phyloP scores from a whole-genome alignment of 2,329 filamentous ascomycete genomes.

The Escovopsis sp. region DNA sequence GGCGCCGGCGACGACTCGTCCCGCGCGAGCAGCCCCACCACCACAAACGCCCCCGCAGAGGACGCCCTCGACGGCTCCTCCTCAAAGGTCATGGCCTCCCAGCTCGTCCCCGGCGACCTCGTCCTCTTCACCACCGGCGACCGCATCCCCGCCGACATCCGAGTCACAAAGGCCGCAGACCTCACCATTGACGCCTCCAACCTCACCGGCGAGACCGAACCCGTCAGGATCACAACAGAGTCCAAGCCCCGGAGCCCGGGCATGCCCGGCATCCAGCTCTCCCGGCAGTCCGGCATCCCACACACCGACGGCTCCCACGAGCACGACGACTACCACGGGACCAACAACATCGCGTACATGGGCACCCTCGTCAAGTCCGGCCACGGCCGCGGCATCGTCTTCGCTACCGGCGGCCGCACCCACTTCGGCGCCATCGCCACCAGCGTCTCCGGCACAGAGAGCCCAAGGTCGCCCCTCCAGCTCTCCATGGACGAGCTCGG shows the following conservation, averaged over 20 bases:
- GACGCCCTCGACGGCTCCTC: slow-evolving; percentile 58
- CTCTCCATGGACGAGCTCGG: slow-evolving; percentile 96
- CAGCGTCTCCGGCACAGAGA: slow-evolving; percentile 88
- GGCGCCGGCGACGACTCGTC: slow-evolving; percentile 21
- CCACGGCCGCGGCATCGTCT: slow-evolving; percentile 92
- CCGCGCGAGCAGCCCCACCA: slow-evolving; percentile 25
- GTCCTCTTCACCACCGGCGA: slow-evolving; percentile 93
- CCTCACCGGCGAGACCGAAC: slow-evolving; percentile 90
- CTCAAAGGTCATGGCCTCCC: slow-evolving; percentile 69
- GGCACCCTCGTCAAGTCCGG: slow-evolving; percentile 90
- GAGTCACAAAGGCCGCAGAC: slow-evolving; percentile 80
- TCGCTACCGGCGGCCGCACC: slow-evolving; percentile 83
- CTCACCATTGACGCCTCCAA: slow-evolving; percentile 95
- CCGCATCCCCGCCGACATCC: slow-evolving; percentile 88
- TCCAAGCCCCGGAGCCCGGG: slow-evolving; percentile 26
- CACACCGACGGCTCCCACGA: slow-evolving; percentile 22
- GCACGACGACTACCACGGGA: slow-evolving; percentile 40
- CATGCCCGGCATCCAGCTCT: slow-evolving; percentile 15
- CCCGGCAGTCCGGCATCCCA: slow-evolving; percentile 29
- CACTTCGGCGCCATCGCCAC: slow-evolving; percentile 95
- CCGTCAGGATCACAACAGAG: slow-evolving; percentile 63
- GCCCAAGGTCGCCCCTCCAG: slow-evolving; percentile 83
- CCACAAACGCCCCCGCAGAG: slow-evolving; percentile 45
- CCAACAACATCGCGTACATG: slow-evolving; percentile 95
- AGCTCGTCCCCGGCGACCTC: slow-evolving; percentile 83